Evolutionary conservation across 2,329 filamentous ascomycete genomes (phyloP).

Genomic region (Ramularia collo-cygni): DNA sequence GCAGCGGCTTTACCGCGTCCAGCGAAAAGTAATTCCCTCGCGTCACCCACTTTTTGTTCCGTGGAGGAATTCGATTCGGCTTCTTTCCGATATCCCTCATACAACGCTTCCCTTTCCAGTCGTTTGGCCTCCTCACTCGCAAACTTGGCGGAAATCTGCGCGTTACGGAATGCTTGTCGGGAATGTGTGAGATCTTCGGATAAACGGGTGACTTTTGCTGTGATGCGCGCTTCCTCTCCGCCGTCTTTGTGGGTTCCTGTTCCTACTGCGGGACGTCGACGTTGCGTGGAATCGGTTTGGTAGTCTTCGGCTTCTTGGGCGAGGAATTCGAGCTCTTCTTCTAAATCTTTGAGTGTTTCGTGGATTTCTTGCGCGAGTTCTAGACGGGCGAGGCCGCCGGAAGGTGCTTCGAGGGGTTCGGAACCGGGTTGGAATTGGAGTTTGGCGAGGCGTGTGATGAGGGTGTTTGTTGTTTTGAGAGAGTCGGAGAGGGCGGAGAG

Average conservation of each 20-base stretch:
- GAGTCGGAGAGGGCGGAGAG: slow-evolving; percentile 42
- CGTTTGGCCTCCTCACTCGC: slow-evolving; percentile 66
- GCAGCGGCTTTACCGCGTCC: slow-evolving; percentile 22
- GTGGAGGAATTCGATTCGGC: too few relatives aligned
- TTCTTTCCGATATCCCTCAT: slow-evolving; percentile 17
- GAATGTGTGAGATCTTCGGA: slow-evolving; percentile 62
- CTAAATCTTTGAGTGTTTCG: slow-evolving; percentile 65
- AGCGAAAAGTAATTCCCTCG: slow-evolving; percentile 34
- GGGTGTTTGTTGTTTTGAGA: slow-evolving; percentile 47
- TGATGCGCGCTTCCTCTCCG: slow-evolving; percentile 49
- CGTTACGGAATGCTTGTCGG: slow-evolving; percentile 67
- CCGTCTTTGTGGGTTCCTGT: slow-evolving; percentile 35
- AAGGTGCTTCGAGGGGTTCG: slow-evolving; percentile 50
- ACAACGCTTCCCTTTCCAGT: slow-evolving; percentile 57
- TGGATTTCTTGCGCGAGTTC: slow-evolving; percentile 79
- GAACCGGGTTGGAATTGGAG: slow-evolving; percentile 57
- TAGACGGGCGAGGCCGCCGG: slow-evolving; percentile 45
- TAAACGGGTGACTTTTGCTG: slow-evolving; percentile 60
- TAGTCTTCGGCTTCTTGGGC: slow-evolving; percentile 71
- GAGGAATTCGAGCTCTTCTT: slow-evolving; percentile 77
- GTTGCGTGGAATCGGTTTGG: slow-evolving; percentile 36
- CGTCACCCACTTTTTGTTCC: slow-evolving; percentile 19
- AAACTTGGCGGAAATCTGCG: slow-evolving; percentile 71
- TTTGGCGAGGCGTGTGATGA: slow-evolving; percentile 52
- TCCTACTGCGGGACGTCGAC: slow-evolving; percentile 44